Conservation (phyloP, 805 yeast species). For the Myxozyma melibiosi region DNA sequence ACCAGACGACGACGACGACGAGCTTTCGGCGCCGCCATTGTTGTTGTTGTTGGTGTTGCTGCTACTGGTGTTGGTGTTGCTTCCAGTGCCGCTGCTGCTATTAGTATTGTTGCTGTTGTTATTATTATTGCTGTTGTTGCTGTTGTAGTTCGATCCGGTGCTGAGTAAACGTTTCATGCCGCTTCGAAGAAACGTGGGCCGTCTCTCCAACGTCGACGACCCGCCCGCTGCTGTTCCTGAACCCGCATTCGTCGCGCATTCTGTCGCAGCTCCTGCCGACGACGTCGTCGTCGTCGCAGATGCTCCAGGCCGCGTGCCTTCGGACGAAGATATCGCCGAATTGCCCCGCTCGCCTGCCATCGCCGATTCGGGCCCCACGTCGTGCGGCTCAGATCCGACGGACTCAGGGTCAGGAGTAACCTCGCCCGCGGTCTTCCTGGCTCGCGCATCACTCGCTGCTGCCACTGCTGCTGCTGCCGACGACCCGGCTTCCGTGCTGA, state of each 20-base stretch:
- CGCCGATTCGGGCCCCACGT: constrained; percentile 4
- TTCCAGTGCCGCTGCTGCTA: not conserved
- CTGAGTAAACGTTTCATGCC: constrained; percentile 4
- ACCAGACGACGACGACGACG: no score
- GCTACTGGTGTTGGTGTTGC: no score
- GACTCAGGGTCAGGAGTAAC: constrained; percentile 1
- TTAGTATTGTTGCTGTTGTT: not conserved
- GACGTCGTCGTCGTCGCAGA: constrained; percentile 4
- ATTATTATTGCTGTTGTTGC: not conserved
- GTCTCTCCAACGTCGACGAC: not conserved
- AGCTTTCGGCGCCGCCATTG: no score
- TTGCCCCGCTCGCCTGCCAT: not conserved
- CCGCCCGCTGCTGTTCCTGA: not conserved
- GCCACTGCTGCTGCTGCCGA: not conserved
- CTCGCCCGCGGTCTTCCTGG: no score
- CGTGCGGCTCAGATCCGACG: not conserved
- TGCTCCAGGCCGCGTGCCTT: not conserved
- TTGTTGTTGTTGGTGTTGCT: no score
- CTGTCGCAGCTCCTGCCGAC: not conserved
- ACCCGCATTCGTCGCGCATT: not conserved
- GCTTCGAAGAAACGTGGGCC: constrained; percentile 12
- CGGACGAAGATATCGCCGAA: constrained; percentile 11
- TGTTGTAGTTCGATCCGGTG: not conserved
- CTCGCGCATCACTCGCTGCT: not conserved
- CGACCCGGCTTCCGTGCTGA: constrained; percentile 7